Evolutionary conservation across 345 rosid genomes (phyloP).

Genomic region (Eucalyptus pauciflora): DNA sequence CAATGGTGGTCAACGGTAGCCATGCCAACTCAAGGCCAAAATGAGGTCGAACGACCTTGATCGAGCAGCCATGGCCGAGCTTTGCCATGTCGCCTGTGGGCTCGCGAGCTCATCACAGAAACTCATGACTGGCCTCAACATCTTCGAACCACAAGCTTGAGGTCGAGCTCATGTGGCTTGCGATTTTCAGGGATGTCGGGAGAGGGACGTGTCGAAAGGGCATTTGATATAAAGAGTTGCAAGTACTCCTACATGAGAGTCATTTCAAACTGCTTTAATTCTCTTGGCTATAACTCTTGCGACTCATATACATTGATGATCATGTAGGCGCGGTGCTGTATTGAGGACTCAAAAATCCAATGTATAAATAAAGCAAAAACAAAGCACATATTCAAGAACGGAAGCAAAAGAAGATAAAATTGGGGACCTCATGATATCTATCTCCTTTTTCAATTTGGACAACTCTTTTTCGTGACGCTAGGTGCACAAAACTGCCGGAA

Average conservation of each 20-base stretch:
- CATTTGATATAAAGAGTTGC: neutral
- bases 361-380: neutral
- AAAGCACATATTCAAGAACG: neutral
- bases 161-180: neutral
- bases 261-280: neutral
- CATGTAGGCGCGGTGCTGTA: neutral
- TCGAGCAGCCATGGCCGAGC: neutral
- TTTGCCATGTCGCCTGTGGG: neutral
- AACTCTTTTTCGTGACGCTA: neutral
- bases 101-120: neutral
- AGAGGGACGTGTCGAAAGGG: neutral
- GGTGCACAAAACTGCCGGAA: neutral
- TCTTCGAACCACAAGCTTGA: neutral
- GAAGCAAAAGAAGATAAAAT: neutral
- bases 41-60: neutral
- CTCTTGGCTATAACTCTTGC: neutral
- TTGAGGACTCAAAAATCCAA: neutral
- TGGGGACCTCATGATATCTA: constrained; percentile 10
- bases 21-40: neutral
- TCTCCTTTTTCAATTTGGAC: neutral
- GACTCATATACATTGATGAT: neutral
- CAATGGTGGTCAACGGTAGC: neutral
- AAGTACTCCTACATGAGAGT: neutral
- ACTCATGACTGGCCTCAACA: neutral
- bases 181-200: neutral